Percentiles rank a stretch among this genome's conserved stretches.
phyloP scores from a whole-genome alignment of 202 grass and related monocot genomes.

The Setaria italica region DNA sequence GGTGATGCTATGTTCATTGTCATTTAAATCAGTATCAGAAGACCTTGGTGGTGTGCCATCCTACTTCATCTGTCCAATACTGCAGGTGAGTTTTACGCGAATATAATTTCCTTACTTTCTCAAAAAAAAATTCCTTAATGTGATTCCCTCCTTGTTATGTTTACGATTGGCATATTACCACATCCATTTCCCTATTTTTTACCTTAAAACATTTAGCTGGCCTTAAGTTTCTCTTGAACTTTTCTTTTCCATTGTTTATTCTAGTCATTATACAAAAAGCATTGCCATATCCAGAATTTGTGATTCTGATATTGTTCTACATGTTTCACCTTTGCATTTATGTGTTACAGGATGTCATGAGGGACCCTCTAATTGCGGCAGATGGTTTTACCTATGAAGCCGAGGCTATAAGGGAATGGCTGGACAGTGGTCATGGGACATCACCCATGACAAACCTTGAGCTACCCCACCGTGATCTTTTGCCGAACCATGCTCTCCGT shows the following conservation, averaged over 20 bases:
- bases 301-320: neutral
- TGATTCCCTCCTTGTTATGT: neutral
- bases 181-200: neutral
- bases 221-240: neutral
- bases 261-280: neutral
- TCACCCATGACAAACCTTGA: slow-evolving; percentile 72
- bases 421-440: slow-evolving; percentile 49
- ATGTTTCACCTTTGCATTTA: slow-evolving; percentile 21
- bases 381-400: slow-evolving; percentile 87
- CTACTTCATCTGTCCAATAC: slow-evolving; percentile 65
- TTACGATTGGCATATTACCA: neutral
- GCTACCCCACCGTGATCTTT: slow-evolving; percentile 62
- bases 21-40: slow-evolving; percentile 65
- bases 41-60: slow-evolving; percentile 51
- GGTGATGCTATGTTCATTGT: slow-evolving; percentile 42
- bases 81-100: slow-evolving; percentile 43
- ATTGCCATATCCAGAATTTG: neutral
- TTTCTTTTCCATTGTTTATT: neutral
- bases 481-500: slow-evolving; percentile 67
- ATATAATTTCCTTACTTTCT: neutral
- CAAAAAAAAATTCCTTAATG: neutral
- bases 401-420: slow-evolving; percentile 70
- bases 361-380: slow-evolving; percentile 70
- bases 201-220: neutral
- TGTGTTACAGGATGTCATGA: slow-evolving; percentile 68